Base-by-base conservation (phyloP, 768 basidiomycete species). In the Nidula microcarpa region DNA sequence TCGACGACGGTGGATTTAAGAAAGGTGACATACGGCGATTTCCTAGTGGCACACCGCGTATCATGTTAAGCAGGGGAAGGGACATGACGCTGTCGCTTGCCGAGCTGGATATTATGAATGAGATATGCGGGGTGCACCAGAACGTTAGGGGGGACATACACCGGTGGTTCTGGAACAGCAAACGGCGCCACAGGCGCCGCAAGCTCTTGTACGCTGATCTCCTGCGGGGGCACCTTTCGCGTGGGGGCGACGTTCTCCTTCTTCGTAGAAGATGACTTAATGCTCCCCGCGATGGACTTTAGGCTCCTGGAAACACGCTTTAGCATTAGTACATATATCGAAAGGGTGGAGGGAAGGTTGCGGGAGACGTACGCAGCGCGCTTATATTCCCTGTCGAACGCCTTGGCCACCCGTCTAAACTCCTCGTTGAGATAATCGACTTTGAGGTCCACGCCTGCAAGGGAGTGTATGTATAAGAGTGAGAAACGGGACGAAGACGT, bases 71-170 rank as follows among this genome's bases (percentile, higher is more conserved):
- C 52, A 74, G 66, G 18, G 78, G 78, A n/a, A 80, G 65, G 11
- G 77, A 78, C 58, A 74, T 74, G 34, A 80, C 78, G 51, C 78
- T 80, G 45, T 71, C 70, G 33, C 71, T 69, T 47, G 75, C 73
- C 50, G 74, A 73, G 23, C 76, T 77, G 55, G 47, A 52, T 35
- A 30, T 34, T 52, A 62, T 58, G 14, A 56, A 56, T 18, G 55
- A 50, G 14, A 54, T 53, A 13, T 10, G 11, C 33, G 36, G 47
- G 18, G 45, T n/a, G 34, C 47, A 46, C 54, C 53, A 51, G 47
- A 44, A 49, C 45, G 49, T 23, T 39, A 47, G 49, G 47, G 53
- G 50, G 17, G 11, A 57, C 58, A 52, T 58, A 69, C 66, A 52
- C 51, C 43, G 68, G 67, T 36, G 67, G 60, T 50, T 60, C 63